Conservation (phyloP, 2,329 filamentous ascomycete genomes). For the Cyanodermella asteris region DNA sequence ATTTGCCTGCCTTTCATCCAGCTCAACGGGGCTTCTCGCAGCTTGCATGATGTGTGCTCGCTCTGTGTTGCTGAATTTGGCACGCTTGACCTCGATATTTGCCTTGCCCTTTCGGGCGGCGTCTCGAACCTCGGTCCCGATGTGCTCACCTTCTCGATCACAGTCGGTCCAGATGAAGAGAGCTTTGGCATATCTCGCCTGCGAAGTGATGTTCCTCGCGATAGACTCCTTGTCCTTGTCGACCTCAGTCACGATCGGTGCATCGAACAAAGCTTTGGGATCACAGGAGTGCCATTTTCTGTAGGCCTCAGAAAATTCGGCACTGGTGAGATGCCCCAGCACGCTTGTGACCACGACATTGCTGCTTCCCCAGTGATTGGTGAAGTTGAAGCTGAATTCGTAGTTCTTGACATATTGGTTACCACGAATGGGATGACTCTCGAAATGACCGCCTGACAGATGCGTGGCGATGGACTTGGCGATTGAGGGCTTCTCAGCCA, state of each 20-base stretch:
- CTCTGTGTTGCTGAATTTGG: constrained; percentile 90
- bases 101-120: constrained; percentile 56
- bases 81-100: constrained; percentile 58
- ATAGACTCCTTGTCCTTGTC: constrained; percentile 58
- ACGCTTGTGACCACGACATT: constrained; percentile 88
- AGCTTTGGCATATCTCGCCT: constrained; percentile 49
- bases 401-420: constrained; percentile 85
- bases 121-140: constrained; percentile 72
- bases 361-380: constrained; percentile 55
- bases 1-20: constrained; percentile 71
- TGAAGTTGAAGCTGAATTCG: constrained; percentile 74
- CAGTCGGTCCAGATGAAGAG: constrained; percentile 98
- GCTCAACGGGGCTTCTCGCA: constrained; percentile 49
- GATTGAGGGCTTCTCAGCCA: constrained; percentile 81
- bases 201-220: constrained; percentile 61
- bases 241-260: constrained; percentile 47
- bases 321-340: constrained; percentile 61
- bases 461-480: constrained; percentile 84
- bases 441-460: constrained; percentile 47
- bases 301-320: constrained; percentile 54
- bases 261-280: constrained; percentile 60
- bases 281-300: constrained; percentile 64
- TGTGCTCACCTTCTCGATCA: constrained; percentile 91
- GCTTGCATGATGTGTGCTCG: constrained; percentile 72
- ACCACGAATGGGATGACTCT: constrained; percentile 33